phyloP scores from a whole-genome alignment of 129 eudicot genomes.

The Scalesia atractyloides region DNA sequence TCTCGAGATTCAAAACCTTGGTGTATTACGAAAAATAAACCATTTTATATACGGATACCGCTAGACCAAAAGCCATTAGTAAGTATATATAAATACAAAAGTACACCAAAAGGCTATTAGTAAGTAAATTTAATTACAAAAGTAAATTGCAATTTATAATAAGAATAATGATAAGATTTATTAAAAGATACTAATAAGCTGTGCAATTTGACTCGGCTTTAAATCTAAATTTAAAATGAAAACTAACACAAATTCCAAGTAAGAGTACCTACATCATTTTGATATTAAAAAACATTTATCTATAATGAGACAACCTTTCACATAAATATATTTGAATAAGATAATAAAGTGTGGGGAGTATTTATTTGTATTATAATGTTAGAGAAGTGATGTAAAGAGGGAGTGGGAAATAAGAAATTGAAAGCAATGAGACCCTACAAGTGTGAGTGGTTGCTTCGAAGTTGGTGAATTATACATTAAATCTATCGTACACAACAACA shows the following conservation, averaged over 20 bases:
- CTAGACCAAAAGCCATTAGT: too few species aligned
- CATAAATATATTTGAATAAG: background rate
- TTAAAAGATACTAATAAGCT: background rate
- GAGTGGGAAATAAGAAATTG: background rate
- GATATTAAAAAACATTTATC: background rate
- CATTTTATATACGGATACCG: too few species aligned
- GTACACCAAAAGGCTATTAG: too few species aligned
- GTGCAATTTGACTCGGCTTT: background rate
- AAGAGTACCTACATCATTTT: background rate
- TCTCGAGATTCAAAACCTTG: too few species aligned
- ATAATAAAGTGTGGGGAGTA: background rate
- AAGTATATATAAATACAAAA: too few species aligned
- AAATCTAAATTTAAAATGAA: background rate
- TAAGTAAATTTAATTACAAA: background rate
- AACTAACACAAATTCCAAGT: background rate
- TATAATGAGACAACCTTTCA: background rate
- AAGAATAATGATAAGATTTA: background rate
- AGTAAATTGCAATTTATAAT: background rate
- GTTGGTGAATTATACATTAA: slow-evolving; percentile 18
- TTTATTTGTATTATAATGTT: background rate
- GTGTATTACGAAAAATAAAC: too few species aligned
- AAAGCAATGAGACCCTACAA: slow-evolving; percentile 18
- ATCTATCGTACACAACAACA: slow-evolving; percentile 12
- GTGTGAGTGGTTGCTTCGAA: slow-evolving; percentile 22
- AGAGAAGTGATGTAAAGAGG: background rate